phyloP scores from a whole-genome alignment of 179 eudicot species.

The Nepenthes alata region DNA sequence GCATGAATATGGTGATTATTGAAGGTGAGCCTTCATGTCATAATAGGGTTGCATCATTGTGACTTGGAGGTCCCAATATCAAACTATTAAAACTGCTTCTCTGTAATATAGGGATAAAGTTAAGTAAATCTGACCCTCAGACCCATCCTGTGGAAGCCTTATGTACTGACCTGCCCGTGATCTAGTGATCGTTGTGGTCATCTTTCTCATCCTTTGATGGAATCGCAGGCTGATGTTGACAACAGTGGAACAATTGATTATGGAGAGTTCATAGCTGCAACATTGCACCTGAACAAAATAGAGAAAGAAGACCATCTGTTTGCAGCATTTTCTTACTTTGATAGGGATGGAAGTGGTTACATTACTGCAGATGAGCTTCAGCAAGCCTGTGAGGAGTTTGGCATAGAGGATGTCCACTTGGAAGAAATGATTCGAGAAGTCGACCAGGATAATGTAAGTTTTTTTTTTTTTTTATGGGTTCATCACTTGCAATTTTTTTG shows the following conservation, averaged over 20 bases:
- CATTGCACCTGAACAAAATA: conserved; percentile 12
- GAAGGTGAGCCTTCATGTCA: too few species aligned
- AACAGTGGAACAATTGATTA: conserved; percentile 14
- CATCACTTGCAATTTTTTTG: background rate
- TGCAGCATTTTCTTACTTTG: conserved; percentile 13
- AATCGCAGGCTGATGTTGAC: conserved; percentile 12
- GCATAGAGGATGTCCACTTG: conserved; percentile 10
- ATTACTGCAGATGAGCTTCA: conserved; percentile 15
- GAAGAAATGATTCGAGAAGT: conserved; percentile 13
- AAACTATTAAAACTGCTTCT: too few species aligned
- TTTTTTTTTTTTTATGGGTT: background rate
- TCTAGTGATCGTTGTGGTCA: background rate
- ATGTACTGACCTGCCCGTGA: background rate
- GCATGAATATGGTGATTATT: too few species aligned
- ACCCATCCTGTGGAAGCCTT: too few species aligned
- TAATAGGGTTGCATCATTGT: too few species aligned
- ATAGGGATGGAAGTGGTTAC: conserved; percentile 13
- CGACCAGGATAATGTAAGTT: conserved; percentile 11
- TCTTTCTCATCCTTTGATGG: background rate
- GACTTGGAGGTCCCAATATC: too few species aligned
- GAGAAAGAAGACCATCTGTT: conserved; percentile 11
- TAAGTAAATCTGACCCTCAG: too few species aligned
- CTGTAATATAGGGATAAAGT: too few species aligned
- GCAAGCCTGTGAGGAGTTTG: conserved; percentile 12
- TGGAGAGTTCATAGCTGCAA: conserved; percentile 13